Conservation (phyloP, 2,329 filamentous ascomycete species). For the Sclerotinia glacialis region DNA sequence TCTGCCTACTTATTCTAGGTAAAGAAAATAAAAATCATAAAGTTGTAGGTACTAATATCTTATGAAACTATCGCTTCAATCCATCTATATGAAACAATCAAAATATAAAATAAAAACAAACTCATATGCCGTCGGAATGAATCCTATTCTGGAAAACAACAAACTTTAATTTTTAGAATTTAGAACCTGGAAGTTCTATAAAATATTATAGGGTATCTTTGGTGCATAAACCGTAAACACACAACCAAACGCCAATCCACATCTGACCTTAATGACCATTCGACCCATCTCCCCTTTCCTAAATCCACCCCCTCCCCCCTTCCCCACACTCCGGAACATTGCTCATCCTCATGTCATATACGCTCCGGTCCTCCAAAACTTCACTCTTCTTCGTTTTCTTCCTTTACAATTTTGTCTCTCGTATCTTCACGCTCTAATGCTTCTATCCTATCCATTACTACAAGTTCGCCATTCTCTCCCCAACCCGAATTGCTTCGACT, state of each 20-base stretch:
- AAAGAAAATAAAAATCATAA: background rate
- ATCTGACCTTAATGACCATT: constrained; percentile 1
- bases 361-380: background rate
- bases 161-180: background rate
- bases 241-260: constrained; percentile 13
- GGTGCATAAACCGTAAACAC: constrained; percentile 16
- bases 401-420: background rate
- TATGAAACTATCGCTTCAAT: background rate
- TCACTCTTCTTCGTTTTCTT: constrained; percentile 4
- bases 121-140: background rate
- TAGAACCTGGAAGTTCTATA: constrained; percentile 10
- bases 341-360: background rate
- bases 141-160: background rate
- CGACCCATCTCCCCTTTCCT: background rate
- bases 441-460: background rate
- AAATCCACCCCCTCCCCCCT: too few relatives aligned
- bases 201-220: constrained; percentile 20
- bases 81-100: too few relatives aligned
- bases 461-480: constrained; percentile 26
- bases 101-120: too few relatives aligned
- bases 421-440: background rate
- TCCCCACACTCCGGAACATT: constrained; percentile 1
- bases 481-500: constrained; percentile 38
- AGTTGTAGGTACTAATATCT: background rate
- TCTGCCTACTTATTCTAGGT: background rate